Conservation (phyloP, 768 basidiomycete species). For the Lactifluus hygrophoroides region DNA sequence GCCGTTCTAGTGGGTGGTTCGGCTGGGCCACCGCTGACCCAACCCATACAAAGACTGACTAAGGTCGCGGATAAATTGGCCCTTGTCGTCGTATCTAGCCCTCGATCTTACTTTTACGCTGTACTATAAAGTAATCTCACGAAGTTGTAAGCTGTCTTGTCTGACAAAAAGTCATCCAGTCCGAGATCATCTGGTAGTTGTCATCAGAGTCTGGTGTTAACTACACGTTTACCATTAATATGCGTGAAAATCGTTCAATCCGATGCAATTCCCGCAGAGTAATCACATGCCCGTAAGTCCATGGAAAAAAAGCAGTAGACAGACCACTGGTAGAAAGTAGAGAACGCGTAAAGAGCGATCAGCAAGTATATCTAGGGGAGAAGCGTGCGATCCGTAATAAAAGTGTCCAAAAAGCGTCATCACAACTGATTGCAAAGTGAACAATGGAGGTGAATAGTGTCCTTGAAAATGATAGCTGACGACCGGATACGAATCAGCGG, state of each 20-base stretch:
- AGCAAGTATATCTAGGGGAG: conserved; percentile 6
- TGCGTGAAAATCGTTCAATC: neutral
- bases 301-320: neutral
- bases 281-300: conserved; percentile 8
- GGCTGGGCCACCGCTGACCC: conserved; percentile 11
- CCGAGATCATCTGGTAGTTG: no score
- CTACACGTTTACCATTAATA: no score
- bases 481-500: conserved; percentile 7
- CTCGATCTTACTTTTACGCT: no score
- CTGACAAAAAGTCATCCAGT: neutral
- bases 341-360: neutral
- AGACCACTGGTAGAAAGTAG: neutral
- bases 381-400: neutral
- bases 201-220: no score
- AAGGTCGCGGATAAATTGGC: neutral
- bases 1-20: conserved; percentile 15
- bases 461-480: conserved; percentile 54
- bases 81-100: no score
- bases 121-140: neutral
- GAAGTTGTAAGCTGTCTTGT: neutral
- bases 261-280: conserved; percentile 4
- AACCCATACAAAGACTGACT: conserved; percentile 9
- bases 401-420: conserved; percentile 21
- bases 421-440: conserved; percentile 60
- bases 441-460: conserved; percentile 52